Base-by-base conservation (phyloP, 2,329 filamentous ascomycete genomes). In the Clarireedia homoeocarpa region DNA sequence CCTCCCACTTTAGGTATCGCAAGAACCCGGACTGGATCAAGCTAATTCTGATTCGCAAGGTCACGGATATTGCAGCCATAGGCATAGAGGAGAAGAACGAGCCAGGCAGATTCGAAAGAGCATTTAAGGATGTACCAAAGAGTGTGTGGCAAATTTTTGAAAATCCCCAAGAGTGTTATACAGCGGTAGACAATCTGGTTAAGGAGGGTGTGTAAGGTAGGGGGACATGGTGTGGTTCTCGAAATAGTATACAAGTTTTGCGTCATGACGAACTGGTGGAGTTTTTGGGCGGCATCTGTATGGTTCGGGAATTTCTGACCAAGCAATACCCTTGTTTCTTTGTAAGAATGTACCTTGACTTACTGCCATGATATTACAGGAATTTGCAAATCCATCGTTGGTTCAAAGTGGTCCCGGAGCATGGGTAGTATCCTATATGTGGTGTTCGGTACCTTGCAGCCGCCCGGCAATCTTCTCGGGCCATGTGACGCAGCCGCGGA, bases 1-100 rank as follows among this genome's bases (percentile, higher is more conserved):
- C 10, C 12, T 34, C 9, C 30, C 30, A 34, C 30, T 12, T 57
- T 27, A 82, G 80, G 10, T 85, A 81, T 63, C 78, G 83, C 52
- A 77, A 78, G 49, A 81, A 84, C 60, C 84, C 85, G 0, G 82
- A 79, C 6, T 96, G 91, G 89, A 82, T 96, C 59, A 82, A 82
- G 59, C 80, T 88, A 12, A 94, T 97, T 48, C 86, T 89, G 61
- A 95, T 96, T 65, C 82, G 91, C 53, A 92, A 89, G 67, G 90
- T 94, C 0, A 84, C 78, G 2, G 86, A 91, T 60, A 81, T 94
- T 24, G 83, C 85, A 0, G 80, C 79, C 2, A 65, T 83, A 10
- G 82, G 86, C 34, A 87, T 92, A 71, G 77, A 85, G 36, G 81
- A 86, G 65, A 88, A 88, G 71, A 90, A 89, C 65, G 84, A 85